phyloP scores from a whole-genome alignment of 306 rosid genomes.

The Begonia fuchsioides region DNA sequence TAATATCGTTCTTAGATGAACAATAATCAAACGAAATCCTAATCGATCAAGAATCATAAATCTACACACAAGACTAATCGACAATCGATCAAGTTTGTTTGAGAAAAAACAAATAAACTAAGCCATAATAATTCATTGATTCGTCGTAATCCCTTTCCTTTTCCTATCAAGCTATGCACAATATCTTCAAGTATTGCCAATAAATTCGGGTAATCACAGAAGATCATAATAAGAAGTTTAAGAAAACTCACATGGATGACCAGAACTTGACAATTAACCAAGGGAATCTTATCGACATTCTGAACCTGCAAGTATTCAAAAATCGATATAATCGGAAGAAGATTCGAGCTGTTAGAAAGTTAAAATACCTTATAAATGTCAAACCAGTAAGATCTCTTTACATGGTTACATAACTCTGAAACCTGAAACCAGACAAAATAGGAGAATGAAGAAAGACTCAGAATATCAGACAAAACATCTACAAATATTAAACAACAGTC shows the following conservation, averaged over 20 bases:
- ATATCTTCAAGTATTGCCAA: too few species aligned
- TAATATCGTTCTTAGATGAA: too few species aligned
- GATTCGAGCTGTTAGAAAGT: slow-evolving; percentile 5
- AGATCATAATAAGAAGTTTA: slow-evolving; percentile 4
- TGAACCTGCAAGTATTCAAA: slow-evolving; percentile 25
- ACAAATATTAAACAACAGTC: slow-evolving; percentile 86
- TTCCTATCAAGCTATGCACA: too few species aligned
- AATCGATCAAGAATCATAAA: too few species aligned
- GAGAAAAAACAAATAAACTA: too few species aligned
- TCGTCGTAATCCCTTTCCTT: too few species aligned
- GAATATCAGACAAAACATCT: too few species aligned
- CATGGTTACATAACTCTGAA: slow-evolving; percentile 96
- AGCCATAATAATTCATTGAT: too few species aligned
- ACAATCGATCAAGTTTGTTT: too few species aligned
- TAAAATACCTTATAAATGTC: slow-evolving; percentile 87
- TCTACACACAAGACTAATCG: too few species aligned
- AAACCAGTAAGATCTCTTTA: slow-evolving; percentile 88
- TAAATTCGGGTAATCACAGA: too few species aligned
- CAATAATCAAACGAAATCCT: too few species aligned
- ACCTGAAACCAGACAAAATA: slow-evolving; percentile 82
- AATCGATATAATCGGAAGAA: slow-evolving; percentile 4
- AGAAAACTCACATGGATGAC: slow-evolving; percentile 82
- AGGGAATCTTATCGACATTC: slow-evolving; percentile 84
- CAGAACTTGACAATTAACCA: slow-evolving; percentile 69
- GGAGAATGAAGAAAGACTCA: slow-evolving; percentile 98